phyloP scores from a whole-genome alignment of 768 basidiomycete species.

The Panaeolus papilionaceus region DNA sequence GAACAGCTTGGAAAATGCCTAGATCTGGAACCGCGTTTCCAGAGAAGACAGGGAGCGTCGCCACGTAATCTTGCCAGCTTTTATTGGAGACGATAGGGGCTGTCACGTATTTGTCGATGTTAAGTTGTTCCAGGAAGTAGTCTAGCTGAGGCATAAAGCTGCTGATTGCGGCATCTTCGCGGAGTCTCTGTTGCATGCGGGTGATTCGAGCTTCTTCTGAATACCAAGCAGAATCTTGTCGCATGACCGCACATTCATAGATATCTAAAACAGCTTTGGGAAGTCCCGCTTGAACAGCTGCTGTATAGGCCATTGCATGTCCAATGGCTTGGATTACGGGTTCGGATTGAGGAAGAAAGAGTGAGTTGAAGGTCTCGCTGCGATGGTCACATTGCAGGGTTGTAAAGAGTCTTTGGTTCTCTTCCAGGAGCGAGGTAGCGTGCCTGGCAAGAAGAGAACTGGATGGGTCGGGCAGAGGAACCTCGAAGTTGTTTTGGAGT shows the following conservation, averaged over 20 bases:
- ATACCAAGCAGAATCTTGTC: constrained; percentile 66
- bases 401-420: constrained; percentile 47
- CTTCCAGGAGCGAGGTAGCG: constrained; percentile 49
- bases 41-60: constrained; percentile 45
- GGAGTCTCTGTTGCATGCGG: constrained; percentile 52
- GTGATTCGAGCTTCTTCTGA: constrained; percentile 55
- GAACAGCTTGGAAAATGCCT: constrained; percentile 48
- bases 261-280: constrained; percentile 58
- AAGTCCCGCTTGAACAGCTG: constrained; percentile 49
- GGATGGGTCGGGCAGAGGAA: constrained; percentile 55
- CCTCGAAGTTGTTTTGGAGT: constrained; percentile 56
- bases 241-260: constrained; percentile 58
- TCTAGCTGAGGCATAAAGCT: constrained; percentile 50
- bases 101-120: constrained; percentile 55
- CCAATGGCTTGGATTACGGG: constrained; percentile 64
- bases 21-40: constrained; percentile 46
- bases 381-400: constrained; percentile 51
- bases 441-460: constrained; percentile 63
- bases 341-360: constrained; percentile 63
- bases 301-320: constrained; percentile 65
- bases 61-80: constrained; percentile 54
- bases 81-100: constrained; percentile 60
- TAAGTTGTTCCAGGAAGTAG: constrained; percentile 46
- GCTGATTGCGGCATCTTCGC: constrained; percentile 53
- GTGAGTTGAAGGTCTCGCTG: constrained; percentile 54